A percentile compares a stretch with the other conserved stretches of the same genome.
Conservation (phyloP, 2,329 filamentous ascomycete species). For the Meredithiella fracta region DNA sequence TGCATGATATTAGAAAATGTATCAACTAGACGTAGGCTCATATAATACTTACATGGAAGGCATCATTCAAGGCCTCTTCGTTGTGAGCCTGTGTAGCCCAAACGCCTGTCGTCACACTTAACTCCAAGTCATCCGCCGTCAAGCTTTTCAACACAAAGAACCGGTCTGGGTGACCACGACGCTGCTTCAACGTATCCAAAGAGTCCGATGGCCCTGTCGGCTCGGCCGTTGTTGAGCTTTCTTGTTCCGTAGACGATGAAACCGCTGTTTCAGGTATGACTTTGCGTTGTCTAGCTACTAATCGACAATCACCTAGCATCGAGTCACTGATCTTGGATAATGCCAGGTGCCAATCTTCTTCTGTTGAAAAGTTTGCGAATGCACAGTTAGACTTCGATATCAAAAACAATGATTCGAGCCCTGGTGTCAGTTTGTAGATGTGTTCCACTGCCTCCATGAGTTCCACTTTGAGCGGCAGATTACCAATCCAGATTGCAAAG, state of each 20-base stretch:
- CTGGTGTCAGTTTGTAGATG: conserved; percentile 61
- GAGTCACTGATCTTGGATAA: conserved; percentile 82
- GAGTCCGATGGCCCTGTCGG: not conserved
- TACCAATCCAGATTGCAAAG: conserved; percentile 91
- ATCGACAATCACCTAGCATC: conserved; percentile 65
- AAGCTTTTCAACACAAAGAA: conserved; percentile 91
- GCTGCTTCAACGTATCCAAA: not conserved
- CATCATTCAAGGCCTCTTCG: conserved; percentile 64
- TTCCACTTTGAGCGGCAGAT: conserved; percentile 68
- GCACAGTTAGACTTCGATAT: conserved; percentile 97
- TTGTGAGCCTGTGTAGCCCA: conserved; percentile 96
- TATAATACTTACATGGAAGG: conserved; percentile 49
- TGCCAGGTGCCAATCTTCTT: conserved; percentile 55
- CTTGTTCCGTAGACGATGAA: not conserved
- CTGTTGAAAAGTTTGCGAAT: conserved; percentile 86
- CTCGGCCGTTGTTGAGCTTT: too few species aligned
- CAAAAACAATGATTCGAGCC: conserved; percentile 78
- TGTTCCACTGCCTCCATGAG: conserved; percentile 78
- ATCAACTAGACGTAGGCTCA: not conserved
- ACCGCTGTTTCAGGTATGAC: conserved; percentile 19
- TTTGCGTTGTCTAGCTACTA: conserved; percentile 68
- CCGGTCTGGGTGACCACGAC: conserved; percentile 24
- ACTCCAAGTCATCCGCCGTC: conserved; percentile 75
- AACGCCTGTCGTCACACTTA: conserved; percentile 71
- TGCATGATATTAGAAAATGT: conserved; percentile 22